Conservation (phyloP, 1,284 basidiomycete genomes). For the Megacollybia platyphylla region DNA sequence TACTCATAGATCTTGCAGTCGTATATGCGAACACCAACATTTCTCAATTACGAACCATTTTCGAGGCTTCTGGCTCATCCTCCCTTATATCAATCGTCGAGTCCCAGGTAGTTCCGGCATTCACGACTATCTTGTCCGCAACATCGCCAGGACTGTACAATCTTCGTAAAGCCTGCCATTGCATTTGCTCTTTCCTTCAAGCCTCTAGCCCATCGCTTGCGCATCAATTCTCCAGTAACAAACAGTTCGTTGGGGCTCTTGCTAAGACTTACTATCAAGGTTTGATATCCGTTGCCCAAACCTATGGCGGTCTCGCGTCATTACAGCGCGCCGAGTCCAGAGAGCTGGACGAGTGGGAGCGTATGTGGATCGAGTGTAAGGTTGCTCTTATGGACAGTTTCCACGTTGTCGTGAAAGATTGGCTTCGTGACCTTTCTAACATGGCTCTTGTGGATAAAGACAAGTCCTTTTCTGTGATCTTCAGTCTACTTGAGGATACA, state of each 20-base stretch:
- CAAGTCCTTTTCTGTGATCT: constrained; percentile 40
- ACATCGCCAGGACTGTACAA: constrained; percentile 42
- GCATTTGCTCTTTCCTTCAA: constrained; percentile 41
- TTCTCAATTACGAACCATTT: constrained; percentile 29
- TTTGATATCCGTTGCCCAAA: constrained; percentile 35
- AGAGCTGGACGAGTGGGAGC: constrained; percentile 50
- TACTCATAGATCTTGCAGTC: constrained; percentile 49
- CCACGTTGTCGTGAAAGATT: constrained; percentile 38
- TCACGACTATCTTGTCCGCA: constrained; percentile 33
- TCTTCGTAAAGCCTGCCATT: constrained; percentile 48
- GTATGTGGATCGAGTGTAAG: constrained; percentile 57
- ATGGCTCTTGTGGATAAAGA: constrained; percentile 32
- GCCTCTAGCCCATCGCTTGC: constrained; percentile 33
- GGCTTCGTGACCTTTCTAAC: constrained; percentile 34
- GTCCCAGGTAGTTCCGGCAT: constrained; percentile 38
- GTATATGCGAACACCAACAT: constrained; percentile 34
- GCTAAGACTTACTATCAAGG: constrained; percentile 47
- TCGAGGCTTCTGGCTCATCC: constrained; percentile 23
- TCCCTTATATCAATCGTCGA: constrained; percentile 19
- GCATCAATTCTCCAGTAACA: constrained; percentile 35
- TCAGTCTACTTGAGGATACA: constrained; percentile 38
- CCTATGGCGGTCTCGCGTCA: constrained; percentile 43
- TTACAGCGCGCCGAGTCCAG: constrained; percentile 15
- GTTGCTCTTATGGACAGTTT: constrained; percentile 57
- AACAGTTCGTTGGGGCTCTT: constrained; percentile 40